These are phyloP conservation scores for Ceratobasidium sp. DNA, from an alignment of 1,284 basidiomycete species.

Conservation along the genomic window DNA sequence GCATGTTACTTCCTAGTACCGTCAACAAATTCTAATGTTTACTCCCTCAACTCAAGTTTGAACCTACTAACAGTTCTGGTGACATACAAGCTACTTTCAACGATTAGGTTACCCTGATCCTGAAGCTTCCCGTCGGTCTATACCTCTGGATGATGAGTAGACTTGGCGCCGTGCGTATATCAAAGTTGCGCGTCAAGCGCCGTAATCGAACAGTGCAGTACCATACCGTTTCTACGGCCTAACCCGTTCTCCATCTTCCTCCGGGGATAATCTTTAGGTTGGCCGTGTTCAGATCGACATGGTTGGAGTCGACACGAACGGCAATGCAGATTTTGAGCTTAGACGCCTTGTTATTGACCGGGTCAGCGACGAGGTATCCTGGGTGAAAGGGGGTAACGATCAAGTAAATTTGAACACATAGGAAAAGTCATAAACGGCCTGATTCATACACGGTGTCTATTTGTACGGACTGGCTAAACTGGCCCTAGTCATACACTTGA, in stretches of 20 bases:
- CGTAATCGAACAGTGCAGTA: constrained; percentile 83
- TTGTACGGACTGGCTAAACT: no score
- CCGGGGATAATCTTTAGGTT: constrained; percentile 90
- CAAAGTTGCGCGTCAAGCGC: constrained; percentile 93
- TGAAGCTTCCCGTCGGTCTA: constrained; percentile 74
- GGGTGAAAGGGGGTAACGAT: constrained; percentile 96
- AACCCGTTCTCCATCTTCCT: constrained; percentile 84
- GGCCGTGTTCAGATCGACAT: constrained; percentile 91
- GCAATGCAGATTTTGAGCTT: constrained; percentile 95
- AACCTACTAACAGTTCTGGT: constrained; percentile 55
- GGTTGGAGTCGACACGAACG: constrained; percentile 95
- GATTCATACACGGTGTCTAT: no score
- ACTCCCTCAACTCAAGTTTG: no score
- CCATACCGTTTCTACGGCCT: constrained; percentile 85
- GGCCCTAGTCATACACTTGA: no score
- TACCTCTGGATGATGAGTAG: constrained; percentile 82
- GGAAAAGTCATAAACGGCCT: no score
- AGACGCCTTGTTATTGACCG: constrained; percentile 71
- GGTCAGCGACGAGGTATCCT: constrained; percentile 70
- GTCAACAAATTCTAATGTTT: no score
- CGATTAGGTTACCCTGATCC: constrained; percentile 85
- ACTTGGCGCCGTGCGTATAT: constrained; percentile 85
- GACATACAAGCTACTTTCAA: constrained; percentile 69
- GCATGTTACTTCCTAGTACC: no score
- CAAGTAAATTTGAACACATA: no score